Evolutionary conservation across 352 stramenopile genomes (phyloP).

Genomic region (Pythium rhizo-oryzae): DNA sequence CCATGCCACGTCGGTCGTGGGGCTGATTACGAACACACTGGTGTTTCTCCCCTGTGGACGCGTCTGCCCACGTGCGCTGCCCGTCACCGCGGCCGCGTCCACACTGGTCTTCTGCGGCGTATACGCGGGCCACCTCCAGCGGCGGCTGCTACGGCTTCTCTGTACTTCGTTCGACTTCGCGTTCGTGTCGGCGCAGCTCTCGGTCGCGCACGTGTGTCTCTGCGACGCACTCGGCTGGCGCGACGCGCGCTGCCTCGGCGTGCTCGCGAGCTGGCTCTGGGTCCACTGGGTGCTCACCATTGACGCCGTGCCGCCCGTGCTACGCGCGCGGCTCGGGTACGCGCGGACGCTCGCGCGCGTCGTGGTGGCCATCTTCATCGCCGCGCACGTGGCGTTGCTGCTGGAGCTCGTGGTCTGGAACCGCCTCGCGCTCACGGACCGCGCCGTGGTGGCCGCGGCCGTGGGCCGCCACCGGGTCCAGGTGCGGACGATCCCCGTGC

Average conservation of each 20-base stretch:
- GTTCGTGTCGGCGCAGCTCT: constrained; percentile 17
- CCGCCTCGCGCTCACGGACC: constrained; percentile 16
- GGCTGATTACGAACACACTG: background rate
- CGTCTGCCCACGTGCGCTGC: constrained; percentile 15
- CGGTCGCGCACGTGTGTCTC: constrained; percentile 11
- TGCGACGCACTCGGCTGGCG: constrained; percentile 9
- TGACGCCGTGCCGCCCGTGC: constrained; percentile 20
- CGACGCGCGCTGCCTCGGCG: background rate
- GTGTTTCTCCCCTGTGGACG: too few species aligned
- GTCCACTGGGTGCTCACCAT: constrained; percentile 31
- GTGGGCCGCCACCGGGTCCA: background rate
- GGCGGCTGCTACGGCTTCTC: background rate
- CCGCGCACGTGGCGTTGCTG: constrained; percentile 12
- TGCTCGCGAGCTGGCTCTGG: constrained; percentile 8
- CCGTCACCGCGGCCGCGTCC: constrained; percentile 14
- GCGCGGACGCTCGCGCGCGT: constrained; percentile 5
- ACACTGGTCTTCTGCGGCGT: constrained; percentile 15
- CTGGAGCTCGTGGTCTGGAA: constrained; percentile 25
- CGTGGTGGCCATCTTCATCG: constrained; percentile 9
- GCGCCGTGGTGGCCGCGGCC: constrained; percentile 3
- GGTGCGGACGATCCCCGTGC: constrained; percentile 6
- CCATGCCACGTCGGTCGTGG: background rate
- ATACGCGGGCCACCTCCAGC: background rate
- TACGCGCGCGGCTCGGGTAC: constrained; percentile 10
- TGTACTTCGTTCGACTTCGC: constrained; percentile 17